These are phyloP conservation scores for Malus sieversii DNA, from an alignment of 306 rosid species.

Conservation along the genomic window DNA sequence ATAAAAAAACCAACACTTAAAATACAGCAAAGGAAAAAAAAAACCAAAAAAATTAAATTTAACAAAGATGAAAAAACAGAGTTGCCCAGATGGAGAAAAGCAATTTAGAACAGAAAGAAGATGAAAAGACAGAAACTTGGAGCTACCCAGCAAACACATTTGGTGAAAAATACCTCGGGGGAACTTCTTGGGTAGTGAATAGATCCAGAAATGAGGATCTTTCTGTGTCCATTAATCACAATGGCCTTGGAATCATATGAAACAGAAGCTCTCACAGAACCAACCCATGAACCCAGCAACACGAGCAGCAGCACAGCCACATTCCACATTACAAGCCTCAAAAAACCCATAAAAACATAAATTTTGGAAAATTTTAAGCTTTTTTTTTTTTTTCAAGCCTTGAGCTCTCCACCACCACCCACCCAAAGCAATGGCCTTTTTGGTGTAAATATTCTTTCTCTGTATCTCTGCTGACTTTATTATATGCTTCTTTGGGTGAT, in stretches of 20 bases:
- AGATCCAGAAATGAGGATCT: slow-evolving; percentile 90
- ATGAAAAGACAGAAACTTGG: not conserved
- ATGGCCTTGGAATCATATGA: slow-evolving; percentile 79
- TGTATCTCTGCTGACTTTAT: slow-evolving; percentile 37
- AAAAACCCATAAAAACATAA: slow-evolving; percentile 36
- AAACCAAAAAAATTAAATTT: not conserved
- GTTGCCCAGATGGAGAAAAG: slow-evolving; percentile 26
- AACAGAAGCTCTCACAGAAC: slow-evolving; percentile 60
- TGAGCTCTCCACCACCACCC: slow-evolving; percentile 7
- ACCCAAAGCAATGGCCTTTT: slow-evolving; percentile 30
- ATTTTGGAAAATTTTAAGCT: not conserved
- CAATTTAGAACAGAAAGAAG: not conserved
- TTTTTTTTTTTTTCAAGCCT: not conserved
- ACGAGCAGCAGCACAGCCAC: slow-evolving; percentile 14
- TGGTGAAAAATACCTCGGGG: slow-evolving; percentile 59
- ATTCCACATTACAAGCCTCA: slow-evolving; percentile 70
- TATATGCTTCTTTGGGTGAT: slow-evolving; percentile 39
- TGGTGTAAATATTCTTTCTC: slow-evolving; percentile 19
- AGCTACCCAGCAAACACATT: slow-evolving; percentile 39
- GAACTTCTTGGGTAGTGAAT: slow-evolving; percentile 98
- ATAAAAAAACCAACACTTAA: not conserved
- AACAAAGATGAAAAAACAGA: slow-evolving; percentile 4
- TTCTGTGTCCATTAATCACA: slow-evolving; percentile 82
- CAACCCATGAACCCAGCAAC: slow-evolving; percentile 29
- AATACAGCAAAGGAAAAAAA: not conserved